phyloP scores from a whole-genome alignment of 345 rosid species.

The Anastatica hierochuntica region DNA sequence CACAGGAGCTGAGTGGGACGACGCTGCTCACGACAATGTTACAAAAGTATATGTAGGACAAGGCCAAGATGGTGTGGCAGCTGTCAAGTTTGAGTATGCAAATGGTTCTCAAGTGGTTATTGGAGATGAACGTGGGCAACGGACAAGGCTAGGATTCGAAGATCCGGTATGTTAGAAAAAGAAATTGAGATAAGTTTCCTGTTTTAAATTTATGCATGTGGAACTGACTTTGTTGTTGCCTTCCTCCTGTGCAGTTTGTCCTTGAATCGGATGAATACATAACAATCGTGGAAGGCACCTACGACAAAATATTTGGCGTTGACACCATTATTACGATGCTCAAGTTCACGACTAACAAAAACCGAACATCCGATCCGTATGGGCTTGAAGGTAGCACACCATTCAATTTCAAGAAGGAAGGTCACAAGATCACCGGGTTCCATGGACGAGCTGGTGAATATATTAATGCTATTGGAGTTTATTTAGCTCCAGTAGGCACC shows the following conservation, averaged over 20 bases:
- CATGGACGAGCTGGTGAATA: slow-evolving; percentile 16
- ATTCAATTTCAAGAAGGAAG: slow-evolving; percentile 11
- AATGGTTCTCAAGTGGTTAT: slow-evolving; percentile 1
- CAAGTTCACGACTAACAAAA: slow-evolving; percentile 10
- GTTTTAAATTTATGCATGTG: background rate
- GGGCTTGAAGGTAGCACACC: slow-evolving; percentile 8
- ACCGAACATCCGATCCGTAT: slow-evolving; percentile 11
- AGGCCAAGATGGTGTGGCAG: slow-evolving; percentile 1
- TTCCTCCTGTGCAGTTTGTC: slow-evolving; percentile 8
- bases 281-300: slow-evolving; percentile 16
- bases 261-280: slow-evolving; percentile 23
- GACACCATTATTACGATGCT: slow-evolving; percentile 10
- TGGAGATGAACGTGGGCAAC: slow-evolving; percentile 12
- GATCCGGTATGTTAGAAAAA: background rate
- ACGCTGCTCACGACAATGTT: slow-evolving; percentile 9
- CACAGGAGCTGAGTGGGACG: slow-evolving; percentile 15
- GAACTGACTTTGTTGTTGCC: background rate
- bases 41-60: slow-evolving; percentile 9
- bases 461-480: slow-evolving; percentile 23
- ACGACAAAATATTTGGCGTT: slow-evolving; percentile 9
- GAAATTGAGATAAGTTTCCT: background rate
- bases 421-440: slow-evolving; percentile 22
- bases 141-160: background rate
- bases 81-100: slow-evolving; percentile 15
- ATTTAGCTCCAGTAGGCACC: slow-evolving; percentile 22